Evolutionary conservation across 2,329 filamentous ascomycete species (phyloP).

Genomic region (Tolypocladium pustulatum): DNA sequence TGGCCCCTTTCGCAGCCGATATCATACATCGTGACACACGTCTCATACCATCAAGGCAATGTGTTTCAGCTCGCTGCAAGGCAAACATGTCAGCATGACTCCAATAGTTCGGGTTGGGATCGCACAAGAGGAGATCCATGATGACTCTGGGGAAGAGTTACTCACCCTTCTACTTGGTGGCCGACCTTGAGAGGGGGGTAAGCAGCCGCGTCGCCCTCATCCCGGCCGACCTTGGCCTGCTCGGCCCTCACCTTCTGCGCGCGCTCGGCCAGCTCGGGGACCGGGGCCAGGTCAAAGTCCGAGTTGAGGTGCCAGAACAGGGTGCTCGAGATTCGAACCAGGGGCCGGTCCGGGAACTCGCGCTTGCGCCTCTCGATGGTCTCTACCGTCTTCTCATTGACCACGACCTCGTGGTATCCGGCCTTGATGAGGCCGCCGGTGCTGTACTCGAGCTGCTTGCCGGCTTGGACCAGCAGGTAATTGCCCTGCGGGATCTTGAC

Average conservation of each 20-base stretch:
- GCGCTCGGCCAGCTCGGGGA: slow-evolving; percentile 34
- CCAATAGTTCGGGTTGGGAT: rapidly evolving
- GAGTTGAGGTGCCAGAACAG: slow-evolving; percentile 51
- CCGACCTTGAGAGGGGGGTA: slow-evolving; percentile 49
- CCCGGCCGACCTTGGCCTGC: slow-evolving; percentile 36
- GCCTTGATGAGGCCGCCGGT: slow-evolving; percentile 52
- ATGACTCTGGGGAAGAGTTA: slow-evolving; percentile 3
- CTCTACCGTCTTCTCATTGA: slow-evolving; percentile 40
- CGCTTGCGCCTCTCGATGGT: slow-evolving; percentile 31
- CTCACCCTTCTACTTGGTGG: slow-evolving; percentile 45
- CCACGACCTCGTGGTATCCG: slow-evolving; percentile 51
- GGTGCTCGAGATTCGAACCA: slow-evolving; percentile 48
- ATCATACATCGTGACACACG: not conserved
- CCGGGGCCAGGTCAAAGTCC: slow-evolving; percentile 43
- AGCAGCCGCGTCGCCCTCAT: slow-evolving; percentile 38
- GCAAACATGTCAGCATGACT: not conserved
- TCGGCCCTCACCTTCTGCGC: slow-evolving; percentile 33
- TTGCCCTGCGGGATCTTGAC: slow-evolving; percentile 48
- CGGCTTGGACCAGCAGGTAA: slow-evolving; percentile 50
- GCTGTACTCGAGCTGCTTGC: slow-evolving; percentile 52
- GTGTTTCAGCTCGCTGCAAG: slow-evolving; percentile 38
- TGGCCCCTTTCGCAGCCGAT: not conserved
- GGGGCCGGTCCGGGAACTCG: slow-evolving; percentile 35
- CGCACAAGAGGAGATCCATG: too few species aligned
- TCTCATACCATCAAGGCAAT: slow-evolving; percentile 38